Conservation (phyloP, 208 protist species). For the Trypanosoma scelopori region DNA sequence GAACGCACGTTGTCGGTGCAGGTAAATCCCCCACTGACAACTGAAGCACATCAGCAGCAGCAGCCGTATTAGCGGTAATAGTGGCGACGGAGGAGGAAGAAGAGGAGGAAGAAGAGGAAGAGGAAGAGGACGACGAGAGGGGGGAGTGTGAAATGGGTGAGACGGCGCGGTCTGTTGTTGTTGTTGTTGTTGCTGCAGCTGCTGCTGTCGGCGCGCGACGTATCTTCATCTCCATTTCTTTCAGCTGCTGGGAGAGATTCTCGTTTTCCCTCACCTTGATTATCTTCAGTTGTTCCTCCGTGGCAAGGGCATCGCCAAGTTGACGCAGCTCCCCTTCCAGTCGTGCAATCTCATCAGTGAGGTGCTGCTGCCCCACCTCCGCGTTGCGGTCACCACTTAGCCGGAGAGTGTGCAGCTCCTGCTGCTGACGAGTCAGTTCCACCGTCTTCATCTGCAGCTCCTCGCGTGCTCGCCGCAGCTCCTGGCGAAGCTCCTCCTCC, state of each 20-base stretch:
- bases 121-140: too few relatives aligned
- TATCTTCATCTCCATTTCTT: slow-evolving; percentile 30
- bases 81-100: too few relatives aligned
- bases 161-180: too few relatives aligned
- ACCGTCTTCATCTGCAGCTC: slow-evolving; percentile 24
- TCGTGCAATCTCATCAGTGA: slow-evolving; percentile 33
- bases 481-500: slow-evolving; percentile 30
- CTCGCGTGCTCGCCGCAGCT: slow-evolving; percentile 21
- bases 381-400: not conserved
- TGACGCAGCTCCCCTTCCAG: slow-evolving; percentile 42
- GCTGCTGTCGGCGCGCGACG: slow-evolving; percentile 40
- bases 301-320: slow-evolving; percentile 39
- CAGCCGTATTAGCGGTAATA: slow-evolving; percentile 33
- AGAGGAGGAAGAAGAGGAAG: too few relatives aligned
- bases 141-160: too few relatives aligned
- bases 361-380: slow-evolving; percentile 26
- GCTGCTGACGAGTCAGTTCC: slow-evolving; percentile 25
- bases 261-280: slow-evolving; percentile 45
- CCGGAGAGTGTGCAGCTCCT: slow-evolving; percentile 27
- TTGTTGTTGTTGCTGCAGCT: slow-evolving; percentile 33
- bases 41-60: not conserved
- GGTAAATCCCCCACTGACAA: slow-evolving; percentile 1
- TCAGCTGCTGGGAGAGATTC: slow-evolving; percentile 14
- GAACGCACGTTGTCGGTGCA: slow-evolving; percentile 10
- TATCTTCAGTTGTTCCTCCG: slow-evolving; percentile 49